phyloP scores from a whole-genome alignment of 805 yeast genomes.

The Komagataella populi region DNA sequence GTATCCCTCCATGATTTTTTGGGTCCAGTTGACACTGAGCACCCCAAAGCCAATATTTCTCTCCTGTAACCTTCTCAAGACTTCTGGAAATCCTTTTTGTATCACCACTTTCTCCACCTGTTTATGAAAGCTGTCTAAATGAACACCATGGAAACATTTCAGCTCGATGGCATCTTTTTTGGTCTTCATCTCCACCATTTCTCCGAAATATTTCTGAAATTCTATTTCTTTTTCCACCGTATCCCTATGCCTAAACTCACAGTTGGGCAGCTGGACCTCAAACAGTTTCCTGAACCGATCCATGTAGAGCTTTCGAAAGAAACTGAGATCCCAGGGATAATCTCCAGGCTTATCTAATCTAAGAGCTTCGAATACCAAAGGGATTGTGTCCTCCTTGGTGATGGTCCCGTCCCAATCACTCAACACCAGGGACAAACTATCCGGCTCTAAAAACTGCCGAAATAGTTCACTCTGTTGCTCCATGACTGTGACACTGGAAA shows the following conservation, averaged over 20 bases:
- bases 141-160: constrained; percentile 28
- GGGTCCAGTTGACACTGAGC: constrained; percentile 54
- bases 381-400: constrained; percentile 40
- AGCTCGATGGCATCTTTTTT: constrained; percentile 19
- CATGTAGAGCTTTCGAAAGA: constrained; percentile 30
- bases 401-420: constrained; percentile 62
- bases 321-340: constrained; percentile 22
- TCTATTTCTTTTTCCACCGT: constrained; percentile 25
- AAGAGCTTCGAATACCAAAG: constrained; percentile 33
- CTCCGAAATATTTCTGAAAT: constrained; percentile 29
- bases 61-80: neutral
- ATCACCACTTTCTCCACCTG: constrained; percentile 24
- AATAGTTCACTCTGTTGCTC: neutral
- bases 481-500: neutral
- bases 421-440: constrained; percentile 15
- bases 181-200: constrained; percentile 28
- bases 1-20: constrained; percentile 24
- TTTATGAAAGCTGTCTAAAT: constrained; percentile 13
- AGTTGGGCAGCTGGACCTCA: constrained; percentile 5
- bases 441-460: neutral
- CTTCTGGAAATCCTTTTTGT: constrained; percentile 9
- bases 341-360: constrained; percentile 20
- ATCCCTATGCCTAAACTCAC: constrained; percentile 16
- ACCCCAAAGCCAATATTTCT: constrained; percentile 10
- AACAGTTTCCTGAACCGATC: constrained; percentile 20